Conservation (phyloP, 2,329 filamentous ascomycete species). For the Tolypocladium inflatum region DNA sequence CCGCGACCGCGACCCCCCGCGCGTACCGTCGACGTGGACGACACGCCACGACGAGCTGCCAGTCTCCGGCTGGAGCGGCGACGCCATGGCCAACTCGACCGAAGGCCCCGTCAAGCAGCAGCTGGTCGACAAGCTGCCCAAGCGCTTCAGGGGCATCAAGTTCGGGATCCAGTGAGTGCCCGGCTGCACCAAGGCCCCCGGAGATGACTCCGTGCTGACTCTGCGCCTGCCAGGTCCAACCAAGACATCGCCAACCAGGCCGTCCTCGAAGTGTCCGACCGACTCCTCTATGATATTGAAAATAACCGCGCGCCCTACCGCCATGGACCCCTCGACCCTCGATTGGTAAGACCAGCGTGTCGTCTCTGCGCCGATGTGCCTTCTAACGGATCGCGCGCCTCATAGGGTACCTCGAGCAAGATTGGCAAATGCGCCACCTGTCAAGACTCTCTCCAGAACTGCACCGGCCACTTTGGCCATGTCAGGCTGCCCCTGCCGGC, state of each 20-base stretch:
- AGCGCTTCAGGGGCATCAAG: constrained; percentile 83
- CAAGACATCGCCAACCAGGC: constrained; percentile 94
- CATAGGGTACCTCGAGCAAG: constrained; percentile 75
- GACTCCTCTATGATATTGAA: constrained; percentile 84
- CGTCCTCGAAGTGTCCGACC: constrained; percentile 88
- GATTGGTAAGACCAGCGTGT: constrained; percentile 44
- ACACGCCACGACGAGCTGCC: background rate
- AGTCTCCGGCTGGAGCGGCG: background rate
- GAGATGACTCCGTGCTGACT: background rate
- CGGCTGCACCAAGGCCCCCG: background rate
- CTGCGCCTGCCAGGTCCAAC: constrained; percentile 52
- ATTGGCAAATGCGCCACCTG: constrained; percentile 73
- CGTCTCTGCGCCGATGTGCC: background rate
- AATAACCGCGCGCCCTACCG: constrained; percentile 65
- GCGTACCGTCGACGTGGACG: background rate
- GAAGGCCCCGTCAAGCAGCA: constrained; percentile 54
- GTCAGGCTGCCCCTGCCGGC: constrained; percentile 83
- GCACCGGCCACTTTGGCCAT: constrained; percentile 92
- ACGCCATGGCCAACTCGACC: constrained; percentile 5
- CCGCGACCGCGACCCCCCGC: background rate
- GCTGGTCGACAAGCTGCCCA: constrained; percentile 75
- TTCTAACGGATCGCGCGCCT: background rate
- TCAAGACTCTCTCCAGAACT: constrained; percentile 68
- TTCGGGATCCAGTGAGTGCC: constrained; percentile 73
- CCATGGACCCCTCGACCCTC: constrained; percentile 80